Evolutionary conservation across 129 eudicot species (phyloP), one percentile per base, ranked within the genome.

Genomic region (Pittosporum tobira): DNA sequence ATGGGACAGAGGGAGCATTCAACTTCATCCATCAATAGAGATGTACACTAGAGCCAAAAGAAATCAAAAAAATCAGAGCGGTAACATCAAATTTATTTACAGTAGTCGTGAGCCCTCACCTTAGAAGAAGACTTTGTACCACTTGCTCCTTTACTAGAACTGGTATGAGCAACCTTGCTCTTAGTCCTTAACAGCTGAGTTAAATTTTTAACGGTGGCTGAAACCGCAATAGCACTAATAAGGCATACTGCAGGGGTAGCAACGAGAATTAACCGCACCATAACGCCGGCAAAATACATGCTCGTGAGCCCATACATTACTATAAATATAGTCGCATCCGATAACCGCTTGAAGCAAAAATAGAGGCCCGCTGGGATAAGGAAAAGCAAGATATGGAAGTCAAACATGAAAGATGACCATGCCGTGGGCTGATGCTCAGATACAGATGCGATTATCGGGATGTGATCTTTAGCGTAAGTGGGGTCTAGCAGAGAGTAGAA

Each of bases 331-430:
- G 97, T 90, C 64, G 95, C 97, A 73, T 85, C 97, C 26, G 97
- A 77, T 70, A 90, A 68, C 42, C 89, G 78, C 73, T 90, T 85
- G 80, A 90, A 90, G 84, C 95, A 90, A 70, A 90, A 90, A 71
- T 85, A 90, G 14, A 90, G 68, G 65, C 95, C 97, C 12, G 95
- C 97, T 3, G 97, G 42, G 42, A 54, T 28, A 54, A 54, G 42
- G 21, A 54, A 54, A 28, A 29, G 85, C 65, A 90, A 62, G 57
- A 90, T 85, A 66, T 85, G 97, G 67, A 85, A 90, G 71, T 90
- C 97, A 50, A 90, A 90, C 97, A 90, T 90, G 88, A 90, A 90
- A 6, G 97, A 90, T 11, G 95, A 85, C 97, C 97, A 90, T 36
- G 97, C 95, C 10, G 97, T 85, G 13, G 97, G 97, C 51, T 90